Evolutionary conservation across 768 basidiomycete genomes (phyloP).

Genomic region (Leccinum arenicola): DNA sequence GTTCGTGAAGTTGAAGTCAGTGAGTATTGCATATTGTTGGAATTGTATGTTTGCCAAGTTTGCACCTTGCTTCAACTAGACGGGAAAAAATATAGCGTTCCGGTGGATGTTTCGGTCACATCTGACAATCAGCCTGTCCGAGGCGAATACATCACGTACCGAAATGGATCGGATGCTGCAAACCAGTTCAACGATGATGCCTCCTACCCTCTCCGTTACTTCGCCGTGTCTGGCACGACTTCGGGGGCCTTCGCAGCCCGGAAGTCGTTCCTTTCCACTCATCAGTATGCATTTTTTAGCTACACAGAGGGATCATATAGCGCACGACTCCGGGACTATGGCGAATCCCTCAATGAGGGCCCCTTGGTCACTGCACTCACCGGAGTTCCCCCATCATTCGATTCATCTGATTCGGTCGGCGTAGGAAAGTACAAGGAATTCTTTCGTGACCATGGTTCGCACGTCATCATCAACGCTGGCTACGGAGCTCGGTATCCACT

Average conservation of each 20-base stretch:
- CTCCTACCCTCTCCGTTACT: conserved; percentile 2
- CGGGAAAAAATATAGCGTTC: not conserved
- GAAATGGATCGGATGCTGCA: not conserved
- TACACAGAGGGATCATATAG: not conserved
- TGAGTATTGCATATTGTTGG: not conserved
- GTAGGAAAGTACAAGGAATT: not conserved
- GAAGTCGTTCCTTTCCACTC: conserved; percentile 1
- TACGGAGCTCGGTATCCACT: not conserved
- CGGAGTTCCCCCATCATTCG: not conserved
- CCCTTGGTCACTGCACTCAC: not conserved
- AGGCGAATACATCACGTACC: conserved; percentile 4
- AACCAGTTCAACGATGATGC: not conserved
- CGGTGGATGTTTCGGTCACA: conserved; percentile 1
- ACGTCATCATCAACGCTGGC: not conserved
- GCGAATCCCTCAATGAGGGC: not conserved
- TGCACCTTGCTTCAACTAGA: not conserved
- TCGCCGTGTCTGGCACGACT: conserved; percentile 1
- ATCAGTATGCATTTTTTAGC: conserved; percentile 8
- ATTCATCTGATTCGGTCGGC: not conserved
- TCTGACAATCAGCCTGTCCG: not conserved
- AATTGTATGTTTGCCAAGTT: not conserved
- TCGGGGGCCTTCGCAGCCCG: conserved; percentile 2
- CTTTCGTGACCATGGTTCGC: not conserved
- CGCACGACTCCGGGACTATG: conserved; percentile 1
- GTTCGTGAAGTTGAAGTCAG: not conserved